Evolutionary conservation across 192 early-diverging fungal genomes (phyloP), one percentile per base, ranked within the genome.

Genomic region (Backusella luteola): DNA sequence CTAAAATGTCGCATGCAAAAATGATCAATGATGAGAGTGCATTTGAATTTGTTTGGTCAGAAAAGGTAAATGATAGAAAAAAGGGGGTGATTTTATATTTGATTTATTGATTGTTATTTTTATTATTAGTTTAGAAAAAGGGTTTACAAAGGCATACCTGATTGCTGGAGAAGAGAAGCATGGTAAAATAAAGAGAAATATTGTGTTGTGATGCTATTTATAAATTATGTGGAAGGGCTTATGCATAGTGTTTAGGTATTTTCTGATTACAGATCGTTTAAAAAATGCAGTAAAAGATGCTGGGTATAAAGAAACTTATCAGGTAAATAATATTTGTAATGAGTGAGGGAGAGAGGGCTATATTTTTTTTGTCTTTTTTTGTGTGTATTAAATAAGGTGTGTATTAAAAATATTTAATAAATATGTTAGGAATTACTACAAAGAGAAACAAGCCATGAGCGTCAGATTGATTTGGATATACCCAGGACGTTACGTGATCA

Each of bases 381-480:
- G 6, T n/a, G 52, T 8, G 53, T 56, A 36, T 69, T 69, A 69
- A 69, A 9, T 67, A 34, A 44, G 46, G 46, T 49, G 46, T 7
- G 46, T 35, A 67, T 67, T 34, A 19, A 35, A 35, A 41, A 69
- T 69, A 36, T 68, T n/a, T 68, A 68, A 34, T 34, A 68, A 19
- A n/a, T 49, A 29, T 29, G 35, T 38, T 42, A 71, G 70, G 32
- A 44, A 49, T 71, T 71, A 49, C 79, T 86, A n/a, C 71, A 69
- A 17, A 77, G 72, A 26, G 69, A 81, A 66, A 84, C 85, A 15
- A 29, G 76, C 0, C 82, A 87, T 66, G 88, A 89, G 75, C 81
- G 83, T 32, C 87, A 89, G 63, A 89, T 89, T 75, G 88, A 89
- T 79, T 77, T 89, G 15, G 88, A 89, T 77, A 85, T 89, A 19